Evolutionary conservation across 768 basidiomycete species (phyloP), one percentile per base, ranked within the genome.

Genomic region (Tulasnella sp.): DNA sequence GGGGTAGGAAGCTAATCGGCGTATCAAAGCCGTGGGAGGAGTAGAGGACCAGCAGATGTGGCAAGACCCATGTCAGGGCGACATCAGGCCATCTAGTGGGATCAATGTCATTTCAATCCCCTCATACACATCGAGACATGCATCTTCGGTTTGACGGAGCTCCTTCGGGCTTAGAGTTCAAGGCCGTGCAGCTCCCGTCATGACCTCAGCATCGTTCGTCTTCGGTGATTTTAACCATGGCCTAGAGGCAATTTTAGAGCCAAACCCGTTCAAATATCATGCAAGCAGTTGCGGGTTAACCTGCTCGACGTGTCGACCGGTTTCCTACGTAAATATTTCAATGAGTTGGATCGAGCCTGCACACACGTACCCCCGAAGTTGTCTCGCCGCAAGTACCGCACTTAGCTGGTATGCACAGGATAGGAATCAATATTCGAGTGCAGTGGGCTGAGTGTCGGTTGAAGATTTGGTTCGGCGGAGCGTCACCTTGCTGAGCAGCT

Each of bases 121-220:
- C 12, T 27, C 14, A n/a, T 71, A 71, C 36, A 71, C 52, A n/a
- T 16, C 52, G 52, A n/a, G 52, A n/a, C 10, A n/a, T 9, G n/a
- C 9, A 71, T 71, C 10, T 27, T 9, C 68, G 14, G 27, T 10
- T 14, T 71, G 14, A 71, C 14, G 27, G 12, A 14, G 27, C 52
- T n/a, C 93, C 84, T 92, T 91, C 84, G 93, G 89, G 93, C 38
- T 75, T 14, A 39, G 74, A 27, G 14, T 42, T 36, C 8, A 38
- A 39, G 74, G 34, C n/a, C 36, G 8, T 75, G 38, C 40, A 9
- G 27, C 36, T 38, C n/a, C 27, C 10, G 68, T 31, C 44, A 58
- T 78, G 77, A 27, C 77, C 77, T 21, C 21, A 5, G 77, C 77
- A 78, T 27, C 31, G 71, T 12, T 78, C 71, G n/a, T 62, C 77